Evolutionary conservation across 2,329 filamentous ascomycete species (phyloP), one percentile per base, ranked within the genome.

Genomic region (Microcyclospora pomicola): DNA sequence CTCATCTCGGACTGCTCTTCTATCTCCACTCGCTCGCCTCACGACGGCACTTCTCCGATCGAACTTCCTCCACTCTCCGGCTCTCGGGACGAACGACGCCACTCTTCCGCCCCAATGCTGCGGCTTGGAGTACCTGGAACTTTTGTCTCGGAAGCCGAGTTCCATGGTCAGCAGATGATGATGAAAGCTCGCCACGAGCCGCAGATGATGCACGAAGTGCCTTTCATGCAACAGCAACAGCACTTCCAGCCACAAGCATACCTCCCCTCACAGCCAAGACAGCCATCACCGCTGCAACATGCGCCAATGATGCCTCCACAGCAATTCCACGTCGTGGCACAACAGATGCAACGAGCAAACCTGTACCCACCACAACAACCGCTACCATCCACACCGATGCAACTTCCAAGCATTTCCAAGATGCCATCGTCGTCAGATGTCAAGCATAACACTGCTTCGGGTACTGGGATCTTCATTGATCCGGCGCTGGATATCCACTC

Each of bases 1-100:
- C 67, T 84, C 44, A 68, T 82, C 35, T 85, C 82, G 0, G 83
- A 91, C 55, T 61, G 55, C 35, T 66, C 64, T 14, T 67, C 65
- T 16, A 59, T 64, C 43, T 62, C 64, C 16, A 49, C 51, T 2
- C 59, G 65, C 35, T 68, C 65, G 34, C 65, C 65, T 15, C 59
- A 61, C 36, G 59, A 61, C 38, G 60, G 60, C 16, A 56, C 59
- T n/a, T 67, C 64, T 3, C 62, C 60, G 12, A 59, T 66, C n/a
- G 64, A 68, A 44, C 59, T 66, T 27, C 56, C 58, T 33, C 56
- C 56, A n/a, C 51, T 61, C 27, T 50, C 53, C 12, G 49, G 53
- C 15, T 45, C 47, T 14, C 40, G 47, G 13, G 45, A 48, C 28
- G 54, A 55, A 34, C 53, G 52, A 15, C 50, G 55, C 12, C 48